These are phyloP conservation scores for Thalassiosira tumida DNA, from an alignment of 352 stramenopile species.

Conservation along the genomic window DNA sequence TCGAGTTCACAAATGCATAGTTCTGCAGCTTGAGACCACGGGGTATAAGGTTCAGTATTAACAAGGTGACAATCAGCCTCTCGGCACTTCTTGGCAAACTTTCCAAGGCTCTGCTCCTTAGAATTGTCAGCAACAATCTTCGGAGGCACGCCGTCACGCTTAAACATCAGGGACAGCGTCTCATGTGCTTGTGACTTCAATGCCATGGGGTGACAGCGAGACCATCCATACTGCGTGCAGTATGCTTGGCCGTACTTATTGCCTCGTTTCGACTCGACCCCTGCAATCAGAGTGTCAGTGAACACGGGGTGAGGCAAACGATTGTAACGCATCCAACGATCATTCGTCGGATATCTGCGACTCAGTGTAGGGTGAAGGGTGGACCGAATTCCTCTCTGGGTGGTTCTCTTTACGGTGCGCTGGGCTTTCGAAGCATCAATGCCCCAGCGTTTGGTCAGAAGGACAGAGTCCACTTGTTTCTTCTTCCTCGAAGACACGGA, in stretches of 20 bases:
- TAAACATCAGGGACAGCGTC: constrained; percentile 47
- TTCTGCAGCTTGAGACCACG: constrained; percentile 68
- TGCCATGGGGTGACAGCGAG: constrained; percentile 33
- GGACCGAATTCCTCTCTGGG: constrained; percentile 47
- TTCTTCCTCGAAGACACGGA: neutral
- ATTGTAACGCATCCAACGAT: constrained; percentile 53
- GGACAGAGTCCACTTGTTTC: constrained; percentile 26
- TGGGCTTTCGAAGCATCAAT: constrained; percentile 65
- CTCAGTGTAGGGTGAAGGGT: constrained; percentile 55
- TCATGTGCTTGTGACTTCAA: constrained; percentile 54
- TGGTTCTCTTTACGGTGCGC: constrained; percentile 63
- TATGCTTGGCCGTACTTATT: constrained; percentile 66
- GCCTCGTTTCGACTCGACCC: neutral
- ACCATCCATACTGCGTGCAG: constrained; percentile 33
- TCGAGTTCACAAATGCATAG: constrained; percentile 62
- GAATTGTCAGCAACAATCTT: constrained; percentile 68
- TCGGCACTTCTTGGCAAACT: constrained; percentile 32
- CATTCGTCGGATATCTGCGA: constrained; percentile 53
- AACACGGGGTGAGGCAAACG: constrained; percentile 26
- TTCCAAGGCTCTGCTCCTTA: constrained; percentile 57
- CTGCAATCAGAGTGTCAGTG: constrained; percentile 63
- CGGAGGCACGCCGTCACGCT: constrained; percentile 59
- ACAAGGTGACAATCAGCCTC: constrained; percentile 34
- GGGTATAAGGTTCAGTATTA: constrained; percentile 76
- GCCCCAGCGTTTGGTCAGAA: constrained; percentile 63